Evolutionary conservation across 208 protist species (phyloP), one percentile per base, ranked within the genome.

Genomic region (Crithidia sp.): DNA sequence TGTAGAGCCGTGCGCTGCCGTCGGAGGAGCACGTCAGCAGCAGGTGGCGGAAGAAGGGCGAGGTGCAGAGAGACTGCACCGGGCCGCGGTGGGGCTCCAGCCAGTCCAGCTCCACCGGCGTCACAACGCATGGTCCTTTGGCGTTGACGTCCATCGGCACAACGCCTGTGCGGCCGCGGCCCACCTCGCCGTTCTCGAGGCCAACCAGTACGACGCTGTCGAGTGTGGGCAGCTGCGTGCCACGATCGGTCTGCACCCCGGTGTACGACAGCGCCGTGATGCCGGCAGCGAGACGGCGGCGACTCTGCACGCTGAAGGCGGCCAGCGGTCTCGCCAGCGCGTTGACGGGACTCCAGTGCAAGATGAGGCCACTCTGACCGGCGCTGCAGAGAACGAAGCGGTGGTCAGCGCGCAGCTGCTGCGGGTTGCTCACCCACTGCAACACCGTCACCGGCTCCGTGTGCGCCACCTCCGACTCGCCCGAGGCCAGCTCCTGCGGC

Each of bases 21-120:
- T 98, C 93, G 0, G 90, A 96, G 13, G 89, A 94, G 73, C 84
- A 90, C 8, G 92, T 95, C 45, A 95, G 68, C 65, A 94, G 92
- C 36, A 98, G 71, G 60, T 98, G 89, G 4, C 90, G 85, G 63
- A 97, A 90, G 60, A 97, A 98, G 5, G 91, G 92, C 5, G 93
- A 97, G 7, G 83, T 65, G 53, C 86, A 78, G 36, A 97, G 61
- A 7, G 76, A 76, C 73, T 97, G 90, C 62, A 97, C 84, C 8
- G 92, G 91, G 7, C 93, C 94, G 0, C 73, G 81, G 77, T 96
- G 91, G 7, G 78, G 77, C 43, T 89, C 80, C 8, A 91, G 54
- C 88, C 89, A 95, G 63, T 94, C 87, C 56, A 96, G 55, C 28
- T 93, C 86, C 28, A 96, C 79, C 43, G 87, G 69, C 40, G 83